These are phyloP conservation scores for Candida namnaoensis DNA, from an alignment of 805 yeast genomes.

Conservation along the genomic window DNA sequence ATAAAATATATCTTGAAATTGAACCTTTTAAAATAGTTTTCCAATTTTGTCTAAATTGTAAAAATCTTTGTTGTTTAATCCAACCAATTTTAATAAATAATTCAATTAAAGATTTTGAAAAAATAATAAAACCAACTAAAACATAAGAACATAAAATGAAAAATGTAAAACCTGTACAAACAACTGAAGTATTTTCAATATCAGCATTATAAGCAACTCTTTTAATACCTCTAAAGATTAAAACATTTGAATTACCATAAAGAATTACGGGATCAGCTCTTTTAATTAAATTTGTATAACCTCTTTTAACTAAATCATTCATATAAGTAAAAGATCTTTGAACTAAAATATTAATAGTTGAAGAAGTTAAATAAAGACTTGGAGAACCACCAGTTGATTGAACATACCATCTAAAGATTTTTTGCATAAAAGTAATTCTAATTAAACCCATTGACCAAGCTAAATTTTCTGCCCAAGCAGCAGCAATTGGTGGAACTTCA, in stretches of 20 bases:
- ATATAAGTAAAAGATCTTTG: constrained; percentile 47
- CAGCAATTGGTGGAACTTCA: constrained; percentile 84
- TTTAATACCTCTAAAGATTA: constrained; percentile 79
- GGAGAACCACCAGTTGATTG: constrained; percentile 89
- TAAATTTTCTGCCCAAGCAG: constrained; percentile 85
- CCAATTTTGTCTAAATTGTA: constrained; percentile 49
- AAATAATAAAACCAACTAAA: constrained; percentile 50
- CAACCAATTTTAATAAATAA: constrained; percentile 39
- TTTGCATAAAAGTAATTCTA: constrained; percentile 72
- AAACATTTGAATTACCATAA: constrained; percentile 47
- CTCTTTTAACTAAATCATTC: constrained; percentile 17
- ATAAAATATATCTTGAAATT: constrained; percentile 65
- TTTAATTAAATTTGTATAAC: constrained; percentile 19
- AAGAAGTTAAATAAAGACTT: constrained; percentile 50
- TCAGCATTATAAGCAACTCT: constrained; percentile 70
- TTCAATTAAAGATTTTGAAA: constrained; percentile 42
- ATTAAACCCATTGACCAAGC: constrained; percentile 96
- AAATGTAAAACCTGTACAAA: constrained; percentile 80
- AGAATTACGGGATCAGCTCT: constrained; percentile 27
- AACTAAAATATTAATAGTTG: constrained; percentile 60
- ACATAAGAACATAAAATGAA: constrained; percentile 73
- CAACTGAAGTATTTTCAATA: constrained; percentile 80
- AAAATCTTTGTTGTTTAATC: constrained; percentile 37
- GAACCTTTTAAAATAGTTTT: constrained; percentile 64
- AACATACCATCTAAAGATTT: constrained; percentile 75